These are phyloP conservation scores for Cercophora newfieldiana DNA, from an alignment of 495 filamentous ascomycete species.

Conservation along the genomic window DNA sequence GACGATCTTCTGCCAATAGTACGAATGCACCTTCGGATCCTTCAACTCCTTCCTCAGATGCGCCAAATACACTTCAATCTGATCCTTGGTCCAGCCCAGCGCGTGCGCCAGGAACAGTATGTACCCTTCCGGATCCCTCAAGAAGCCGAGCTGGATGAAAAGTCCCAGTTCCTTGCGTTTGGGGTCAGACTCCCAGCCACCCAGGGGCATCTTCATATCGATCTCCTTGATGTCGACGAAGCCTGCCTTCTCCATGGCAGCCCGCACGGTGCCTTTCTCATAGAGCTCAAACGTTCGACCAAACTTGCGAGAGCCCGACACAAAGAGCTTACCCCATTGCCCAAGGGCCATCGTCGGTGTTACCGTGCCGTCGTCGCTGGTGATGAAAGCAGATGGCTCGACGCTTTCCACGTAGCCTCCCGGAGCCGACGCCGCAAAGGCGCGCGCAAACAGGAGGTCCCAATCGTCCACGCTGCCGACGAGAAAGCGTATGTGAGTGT, in stretches of 20 bases:
- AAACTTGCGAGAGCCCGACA: conserved; percentile 14
- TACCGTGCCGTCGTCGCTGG: conserved; percentile 25
- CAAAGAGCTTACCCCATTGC: conserved; percentile 26
- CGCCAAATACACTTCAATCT: conserved; percentile 22
- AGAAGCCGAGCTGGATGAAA: conserved; percentile 23
- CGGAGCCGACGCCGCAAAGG: conserved; percentile 25
- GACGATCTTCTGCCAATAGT: conserved; percentile 2
- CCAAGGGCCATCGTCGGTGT: conserved; percentile 13
- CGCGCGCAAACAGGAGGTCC: conserved; percentile 43
- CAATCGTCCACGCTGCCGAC: conserved; percentile 55
- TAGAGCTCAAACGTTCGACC: conserved; percentile 20
- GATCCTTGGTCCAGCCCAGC: conserved; percentile 28
- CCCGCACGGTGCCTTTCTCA: conserved; percentile 34
- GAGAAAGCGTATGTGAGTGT: conserved; percentile 56
- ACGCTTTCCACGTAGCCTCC: conserved; percentile 31
- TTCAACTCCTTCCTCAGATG: conserved; percentile 1
- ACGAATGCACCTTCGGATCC: neutral
- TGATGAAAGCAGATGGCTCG: conserved; percentile 29
- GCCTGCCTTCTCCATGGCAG: conserved; percentile 46
- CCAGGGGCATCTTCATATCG: conserved; percentile 20
- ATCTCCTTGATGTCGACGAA: conserved; percentile 42
- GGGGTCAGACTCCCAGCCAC: conserved; percentile 35
- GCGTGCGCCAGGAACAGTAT: conserved; percentile 35
- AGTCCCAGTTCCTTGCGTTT: conserved; percentile 49
- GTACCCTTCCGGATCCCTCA: conserved; percentile 33